These are phyloP conservation scores for Chaetomium sp. DNA, from an alignment of 2,329 filamentous ascomycete genomes.

Conservation along the genomic window DNA sequence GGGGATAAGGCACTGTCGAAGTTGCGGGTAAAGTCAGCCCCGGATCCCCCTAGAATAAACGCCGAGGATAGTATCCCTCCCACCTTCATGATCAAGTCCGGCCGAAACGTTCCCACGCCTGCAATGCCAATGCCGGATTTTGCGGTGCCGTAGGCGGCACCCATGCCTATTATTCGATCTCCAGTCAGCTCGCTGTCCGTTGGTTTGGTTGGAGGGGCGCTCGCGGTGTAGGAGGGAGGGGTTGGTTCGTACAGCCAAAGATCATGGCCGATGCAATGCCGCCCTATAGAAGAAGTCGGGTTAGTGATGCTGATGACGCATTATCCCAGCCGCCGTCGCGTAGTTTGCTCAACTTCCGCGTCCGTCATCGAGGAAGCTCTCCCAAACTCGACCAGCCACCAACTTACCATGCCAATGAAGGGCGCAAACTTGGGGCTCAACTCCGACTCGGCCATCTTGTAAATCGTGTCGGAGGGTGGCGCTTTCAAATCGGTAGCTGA, in stretches of 20 bases:
- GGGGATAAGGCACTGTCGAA: conserved; percentile 65
- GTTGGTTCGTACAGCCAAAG: conserved; percentile 61
- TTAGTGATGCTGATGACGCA: conserved; percentile 14
- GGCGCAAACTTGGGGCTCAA: conserved; percentile 74
- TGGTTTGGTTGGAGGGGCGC: conserved; percentile 1
- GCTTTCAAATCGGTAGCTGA: neutral
- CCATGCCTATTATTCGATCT: conserved; percentile 42
- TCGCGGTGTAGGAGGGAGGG: conserved; percentile 6
- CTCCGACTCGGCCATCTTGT: conserved; percentile 49
- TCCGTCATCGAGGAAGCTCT: neutral
- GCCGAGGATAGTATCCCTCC: neutral
- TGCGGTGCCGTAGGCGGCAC: conserved; percentile 80
- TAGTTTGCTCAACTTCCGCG: neutral
- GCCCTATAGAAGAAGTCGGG: conserved; percentile 42
- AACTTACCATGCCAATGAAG: conserved; percentile 78
- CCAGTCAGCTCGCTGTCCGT: conserved; percentile 9
- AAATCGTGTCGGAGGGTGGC: neutral
- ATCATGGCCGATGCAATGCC: conserved; percentile 78
- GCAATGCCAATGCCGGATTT: conserved; percentile 86
- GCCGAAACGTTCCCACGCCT: conserved; percentile 76
- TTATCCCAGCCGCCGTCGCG: neutral
- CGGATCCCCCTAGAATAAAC: neutral
- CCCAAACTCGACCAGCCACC: neutral
- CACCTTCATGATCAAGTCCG: conserved; percentile 89
- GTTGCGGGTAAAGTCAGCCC: neutral